Evolutionary conservation across 306 rosid genomes (phyloP).

Genomic region (Ammopiptanthus mongolicus): DNA sequence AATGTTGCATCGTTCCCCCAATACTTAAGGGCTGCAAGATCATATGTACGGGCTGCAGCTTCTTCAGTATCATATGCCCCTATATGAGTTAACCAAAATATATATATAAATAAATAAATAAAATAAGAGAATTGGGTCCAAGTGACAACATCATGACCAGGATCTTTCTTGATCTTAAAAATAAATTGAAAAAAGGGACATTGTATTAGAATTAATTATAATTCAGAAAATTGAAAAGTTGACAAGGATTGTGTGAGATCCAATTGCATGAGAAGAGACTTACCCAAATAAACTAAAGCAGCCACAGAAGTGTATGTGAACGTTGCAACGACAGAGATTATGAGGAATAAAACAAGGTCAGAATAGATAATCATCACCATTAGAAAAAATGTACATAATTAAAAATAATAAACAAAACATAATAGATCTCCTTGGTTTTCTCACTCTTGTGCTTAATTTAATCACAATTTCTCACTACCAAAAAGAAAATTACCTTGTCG

Average conservation of each 20-base stretch:
- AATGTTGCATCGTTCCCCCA: constrained; percentile 76
- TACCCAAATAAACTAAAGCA: constrained; percentile 96
- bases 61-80: constrained; percentile 92
- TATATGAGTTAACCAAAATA: not conserved
- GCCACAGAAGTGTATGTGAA: constrained; percentile 47
- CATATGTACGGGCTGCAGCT: constrained; percentile 87
- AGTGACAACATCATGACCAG: constrained; percentile 9
- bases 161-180: constrained; percentile 1
- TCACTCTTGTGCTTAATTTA: constrained; percentile 3
- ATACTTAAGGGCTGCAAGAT: constrained; percentile 93
- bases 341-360: constrained; percentile 54
- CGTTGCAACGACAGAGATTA: constrained; percentile 55
- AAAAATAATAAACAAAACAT: constrained; percentile 1
- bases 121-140: not conserved
- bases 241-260: constrained; percentile 24
- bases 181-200: not conserved
- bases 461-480: not conserved
- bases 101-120: not conserved
- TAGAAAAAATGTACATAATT: not conserved
- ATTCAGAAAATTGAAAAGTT: constrained; percentile 2
- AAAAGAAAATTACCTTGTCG: constrained; percentile 58
- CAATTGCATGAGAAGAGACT: constrained; percentile 22
- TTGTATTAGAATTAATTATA: not conserved
- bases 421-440: constrained; percentile 55
- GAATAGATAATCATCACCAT: constrained; percentile 23